Base-by-base conservation (phyloP, 805 yeast genomes). In the Zygosaccharomyces rouxii region DNA sequence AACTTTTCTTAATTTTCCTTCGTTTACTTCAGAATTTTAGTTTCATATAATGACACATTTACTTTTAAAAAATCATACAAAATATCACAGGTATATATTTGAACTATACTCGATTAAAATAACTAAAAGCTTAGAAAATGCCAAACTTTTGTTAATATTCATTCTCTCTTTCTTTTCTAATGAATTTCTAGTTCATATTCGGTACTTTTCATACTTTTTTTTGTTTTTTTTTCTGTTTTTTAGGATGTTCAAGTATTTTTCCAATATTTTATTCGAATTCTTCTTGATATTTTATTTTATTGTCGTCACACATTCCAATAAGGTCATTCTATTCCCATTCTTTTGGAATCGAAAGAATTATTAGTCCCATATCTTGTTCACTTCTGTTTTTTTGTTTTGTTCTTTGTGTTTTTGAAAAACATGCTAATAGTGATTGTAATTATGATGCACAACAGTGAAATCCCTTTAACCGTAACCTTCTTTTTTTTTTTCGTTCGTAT, bases 381-480 rank as follows among this genome's bases (percentile, higher is more conserved):
- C 19, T 33, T 16, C 7, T 16, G 11, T n/a, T 6, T 29, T 29
- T 29, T 29, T 29, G 7, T 28, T 28, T 28, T 28, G 7, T 28
- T 28, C 18, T 31, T 31, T 31, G 16, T 31, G 16, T 33, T 33
- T 16, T 33, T 10, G 7, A 16, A 14, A 14, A 33, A 33, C 21
- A 33, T 33, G 37, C 37, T 33, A 33, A 14, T 33, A 33, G 37
- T 33, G 37, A 33, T 30, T 30, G 13, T 33, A 33, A 33, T 33
- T 33, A 33, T 33, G 37, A 33, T 33, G 37, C 37, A 33, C 37
- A 33, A 33, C 33, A 30, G 33, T 33, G 19, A 33, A 33, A 33
- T 33, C 37, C 37, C 37, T 33, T 33, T 33, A 33, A 33, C 37
- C 37, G 37, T 33, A 33, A 33, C 37, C 37, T 33, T 33, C 21